Base-by-base conservation (phyloP, 2,329 filamentous ascomycete species). In the Ceratocystiopsis minuta region DNA sequence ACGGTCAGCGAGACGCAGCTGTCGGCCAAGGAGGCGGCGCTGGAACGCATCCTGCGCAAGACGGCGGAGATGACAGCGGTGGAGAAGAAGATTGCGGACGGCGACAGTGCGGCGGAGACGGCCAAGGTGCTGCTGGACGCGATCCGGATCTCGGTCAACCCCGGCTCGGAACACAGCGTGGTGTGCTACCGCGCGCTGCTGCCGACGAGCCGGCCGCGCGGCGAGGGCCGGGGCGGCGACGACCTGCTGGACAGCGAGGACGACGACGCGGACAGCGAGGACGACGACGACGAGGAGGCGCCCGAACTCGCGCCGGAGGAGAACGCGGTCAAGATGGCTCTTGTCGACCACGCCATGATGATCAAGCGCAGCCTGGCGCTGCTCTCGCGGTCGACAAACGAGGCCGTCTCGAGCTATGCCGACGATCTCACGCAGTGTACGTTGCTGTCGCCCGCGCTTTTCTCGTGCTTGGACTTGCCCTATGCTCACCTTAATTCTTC, bases 21-120 rank as follows among this genome's bases (percentile, higher is more conserved):
- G 20, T 72, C 71, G 31, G 77, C 87, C 7, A 66, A 90, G 45
- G 81, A 95, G 58, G 87, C 85, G n/a, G 88, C 81, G 0, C 67
- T 96, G 46, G 88, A 96, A 57, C 78, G 88, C 15, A 88, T 90
- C 31, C 79, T 84, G 51, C 76, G 87, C 45, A 95, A 95, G 64
- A 93, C 88, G 1, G 75, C 83, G 45, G 88, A 96, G 59, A 73
- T 96, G 63, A 66, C 74, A 2, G 60, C 70, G 1, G 64, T 94
- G 1, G 85, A 93, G 56, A 83, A 79, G 56, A 76, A 77, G 39
- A 67, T 88, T 10, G 62, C 67, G 1, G 77, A 83, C 17, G 80
- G 80, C 6, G 82, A 88, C 43, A 48, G 16, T 17, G 51, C 53
- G 14, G 75, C 84, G 33, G 72, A 78, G 10, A 72, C 74, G 36